Percentiles rank a stretch among this genome's conserved stretches.
Conservation (phyloP, 768 basidiomycete species). For the Tulasnella sp. region DNA sequence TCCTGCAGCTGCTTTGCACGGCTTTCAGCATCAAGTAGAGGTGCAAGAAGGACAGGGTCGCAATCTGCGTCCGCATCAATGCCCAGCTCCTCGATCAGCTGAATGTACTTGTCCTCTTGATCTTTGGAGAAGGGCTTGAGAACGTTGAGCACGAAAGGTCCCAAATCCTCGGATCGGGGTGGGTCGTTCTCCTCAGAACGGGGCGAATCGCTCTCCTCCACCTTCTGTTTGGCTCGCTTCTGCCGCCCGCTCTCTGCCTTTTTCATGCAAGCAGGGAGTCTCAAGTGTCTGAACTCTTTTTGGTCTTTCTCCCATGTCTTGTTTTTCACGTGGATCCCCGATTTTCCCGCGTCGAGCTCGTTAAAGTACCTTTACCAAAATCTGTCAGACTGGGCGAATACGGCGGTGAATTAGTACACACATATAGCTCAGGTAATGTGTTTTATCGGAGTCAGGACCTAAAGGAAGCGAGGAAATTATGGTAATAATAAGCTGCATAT, state of each 20-base stretch:
- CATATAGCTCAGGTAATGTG: conserved; percentile 61
- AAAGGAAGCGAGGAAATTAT: not conserved
- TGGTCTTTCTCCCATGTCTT: conserved; percentile 45
- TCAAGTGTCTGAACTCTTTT: conserved; percentile 33
- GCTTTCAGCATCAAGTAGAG: conserved; percentile 47
- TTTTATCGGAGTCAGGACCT: conserved; percentile 52
- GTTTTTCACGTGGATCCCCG: conserved; percentile 53
- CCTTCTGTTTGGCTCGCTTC: not conserved
- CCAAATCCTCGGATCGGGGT: not conserved
- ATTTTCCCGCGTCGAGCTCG: conserved; percentile 64
- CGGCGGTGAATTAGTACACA: conserved; percentile 40
- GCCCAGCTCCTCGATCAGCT: conserved; percentile 15
- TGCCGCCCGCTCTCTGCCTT: conserved; percentile 32
- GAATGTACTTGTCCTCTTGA: not conserved
- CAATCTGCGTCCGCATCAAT: conserved; percentile 36
- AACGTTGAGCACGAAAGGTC: conserved; percentile 40
- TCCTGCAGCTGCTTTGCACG: conserved; percentile 38
- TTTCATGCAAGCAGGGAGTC: conserved; percentile 30
- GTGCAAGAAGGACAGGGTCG: conserved; percentile 42
- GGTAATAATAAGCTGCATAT: not conserved
- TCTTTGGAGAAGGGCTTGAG: conserved; percentile 33
- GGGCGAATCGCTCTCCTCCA: not conserved
- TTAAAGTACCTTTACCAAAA: conserved; percentile 51
- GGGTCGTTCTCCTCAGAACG: not conserved
- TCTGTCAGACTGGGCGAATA: not conserved